A percentile compares a stretch with the other conserved stretches of the same genome.
phyloP scores from a whole-genome alignment of 768 basidiomycete species.

The Boletus tylopilopsis region DNA sequence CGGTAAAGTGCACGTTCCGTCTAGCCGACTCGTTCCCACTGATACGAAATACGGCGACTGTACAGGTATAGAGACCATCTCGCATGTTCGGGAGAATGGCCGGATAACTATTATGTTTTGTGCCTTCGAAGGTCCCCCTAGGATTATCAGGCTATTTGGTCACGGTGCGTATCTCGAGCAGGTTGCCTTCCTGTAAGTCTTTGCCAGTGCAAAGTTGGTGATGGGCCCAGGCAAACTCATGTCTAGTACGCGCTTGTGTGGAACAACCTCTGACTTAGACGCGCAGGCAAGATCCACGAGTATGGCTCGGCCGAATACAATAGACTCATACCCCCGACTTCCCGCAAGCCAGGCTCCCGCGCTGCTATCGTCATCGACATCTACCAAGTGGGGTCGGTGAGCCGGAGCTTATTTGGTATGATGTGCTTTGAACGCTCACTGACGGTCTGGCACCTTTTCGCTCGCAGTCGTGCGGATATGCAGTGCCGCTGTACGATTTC shows the following conservation, averaged over 20 bases:
- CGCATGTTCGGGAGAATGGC: conserved; percentile 61
- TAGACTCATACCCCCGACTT: conserved; percentile 41
- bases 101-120: conserved; percentile 61
- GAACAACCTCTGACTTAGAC: background rate
- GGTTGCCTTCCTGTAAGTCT: background rate
- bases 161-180: conserved; percentile 38
- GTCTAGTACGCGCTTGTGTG: too few species aligned
- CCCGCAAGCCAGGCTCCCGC: conserved; percentile 55
- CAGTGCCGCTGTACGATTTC: conserved; percentile 61
- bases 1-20: conserved; percentile 35
- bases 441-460: background rate
- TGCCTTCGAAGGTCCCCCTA: conserved; percentile 60
- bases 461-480: conserved; percentile 61
- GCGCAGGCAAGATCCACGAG: conserved; percentile 55
- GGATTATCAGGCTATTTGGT: conserved; percentile 56
- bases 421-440: background rate
- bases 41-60: background rate
- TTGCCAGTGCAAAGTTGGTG: too few species aligned
- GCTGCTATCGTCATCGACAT: conserved; percentile 59
- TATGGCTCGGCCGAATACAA: conserved; percentile 62
- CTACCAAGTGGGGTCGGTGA: conserved; percentile 49
- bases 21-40: background rate
- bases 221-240: too few species aligned
- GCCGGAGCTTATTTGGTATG: conserved; percentile 5
- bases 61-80: conserved; percentile 58